Evolutionary conservation across 1,284 basidiomycete species (phyloP), one percentile per base, ranked within the genome.

Genomic region (Trametes hirsuta): DNA sequence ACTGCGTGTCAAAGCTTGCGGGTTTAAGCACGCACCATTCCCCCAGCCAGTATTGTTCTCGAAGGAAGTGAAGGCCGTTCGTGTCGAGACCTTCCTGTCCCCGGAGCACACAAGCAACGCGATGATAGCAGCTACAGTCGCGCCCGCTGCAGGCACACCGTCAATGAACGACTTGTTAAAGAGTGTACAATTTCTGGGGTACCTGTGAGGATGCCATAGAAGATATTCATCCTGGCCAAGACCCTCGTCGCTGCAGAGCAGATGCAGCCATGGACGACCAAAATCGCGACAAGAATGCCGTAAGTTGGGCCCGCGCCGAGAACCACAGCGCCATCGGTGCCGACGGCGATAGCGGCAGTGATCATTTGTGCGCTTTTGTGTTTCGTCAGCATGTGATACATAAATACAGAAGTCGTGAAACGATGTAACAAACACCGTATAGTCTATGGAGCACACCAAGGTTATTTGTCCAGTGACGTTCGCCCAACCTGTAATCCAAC

Each of bases 401-500:
- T 25, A 18, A 42, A 30, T 30, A 25, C 15, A 40, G 35, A 35
- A 30, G 25, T 44, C 18, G 35, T 22, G 18, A 21, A 10, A 6
- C 2, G 18, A 18, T 18, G 11, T 11, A 9, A 41, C 77, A 21
- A 55, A 80, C 81, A 86, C 84, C 12, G 87, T 88, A 64, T 84
- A 91, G 68, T 90, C 88, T 55, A 90, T 90, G 10, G 86, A 88
- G 66, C 86, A 88, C 36, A 90, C 85, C 10, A 89, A 79, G 1
- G 86, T 81, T 12, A 84, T 73, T 69, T 84, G 83, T n/a, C 84
- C 81, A 2, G 81, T 84, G 45, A 85, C 76, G 62, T 85, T 87
- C 9, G 84, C 84, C 85, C 85, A 87, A 2, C 82, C 81, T n/a
- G 88, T 90, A 49, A 91, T 84, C 88, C 89, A 90, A 66, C 86